Base-by-base conservation (phyloP, 192 early-diverging fungal genomes). In the Entophlyctis helioformis region DNA sequence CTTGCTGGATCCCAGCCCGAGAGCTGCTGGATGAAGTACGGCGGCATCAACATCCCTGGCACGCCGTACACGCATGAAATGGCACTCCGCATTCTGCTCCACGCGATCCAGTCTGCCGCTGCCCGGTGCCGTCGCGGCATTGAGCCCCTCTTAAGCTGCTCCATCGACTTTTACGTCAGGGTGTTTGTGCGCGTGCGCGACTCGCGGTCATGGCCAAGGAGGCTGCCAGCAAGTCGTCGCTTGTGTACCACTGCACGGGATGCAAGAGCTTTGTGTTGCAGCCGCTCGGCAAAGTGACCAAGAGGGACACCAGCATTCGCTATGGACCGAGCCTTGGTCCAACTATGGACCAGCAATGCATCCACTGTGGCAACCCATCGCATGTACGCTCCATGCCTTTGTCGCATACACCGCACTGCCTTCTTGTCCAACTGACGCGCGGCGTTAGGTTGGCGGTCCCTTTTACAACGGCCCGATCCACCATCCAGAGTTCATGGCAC, bases 141-240 rank as follows among this genome's bases (percentile, higher is more conserved):
- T 51, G 82, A 80, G 22, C 94, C 94, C 11, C 63, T 99, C 45
- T 65, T 89, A 6, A 86, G 86, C 21, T 85, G 85, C 48, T 91
- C 88, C 64, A 99, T 99, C 25, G 96, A 99, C 61, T 99, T 93
- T 54, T 99, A 99, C 59, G 73, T 97, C 20, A 77, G 96, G 34
- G 76, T 99, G 10, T 99, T 99, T 71, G 87, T 99, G 26, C 77
- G 86, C 13, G 87, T 99, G 5, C 72, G 79, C 40, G 67, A 77
- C 26, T 85, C 79, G 18, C 64, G 91, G 0, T 50, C 19, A 48
- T 82, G 54, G 77, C 82, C 29, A 97, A 97, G 57, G 70, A 72
- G 40, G 66, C 76, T 13, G 80, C 82, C 51, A 89, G 84, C 54
- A 87, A 93, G 59, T 79, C 86, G 2, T 74, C 71, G 3, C 29